A percentile compares a stretch with the other conserved stretches of the same genome.
phyloP scores from a whole-genome alignment of 148 eudicot genomes.

The Fagopyrum esculentum region DNA sequence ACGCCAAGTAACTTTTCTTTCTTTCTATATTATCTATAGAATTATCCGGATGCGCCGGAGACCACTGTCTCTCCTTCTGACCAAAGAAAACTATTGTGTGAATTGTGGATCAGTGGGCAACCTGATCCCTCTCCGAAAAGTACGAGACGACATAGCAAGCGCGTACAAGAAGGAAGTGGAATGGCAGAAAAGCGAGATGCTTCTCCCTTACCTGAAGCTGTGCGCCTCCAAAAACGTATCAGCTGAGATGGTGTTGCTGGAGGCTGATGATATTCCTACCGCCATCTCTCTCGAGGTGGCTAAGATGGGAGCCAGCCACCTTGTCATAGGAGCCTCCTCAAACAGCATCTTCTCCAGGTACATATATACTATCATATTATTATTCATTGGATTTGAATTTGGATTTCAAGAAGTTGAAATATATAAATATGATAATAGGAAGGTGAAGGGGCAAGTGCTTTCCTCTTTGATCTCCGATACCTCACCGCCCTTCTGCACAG shows the following conservation, averaged over 20 bases:
- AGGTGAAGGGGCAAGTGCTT: conserved; percentile 38
- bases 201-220: conserved; percentile 49
- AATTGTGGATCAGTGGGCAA: conserved; percentile 52
- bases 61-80: no score
- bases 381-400: background rate
- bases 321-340: conserved; percentile 80
- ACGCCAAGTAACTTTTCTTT: conserved; percentile 59
- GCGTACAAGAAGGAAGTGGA: conserved; percentile 67
- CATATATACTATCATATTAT: background rate
- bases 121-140: conserved; percentile 55
- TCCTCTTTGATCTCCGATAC: conserved; percentile 57
- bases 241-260: conserved; percentile 58
- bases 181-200: conserved; percentile 64
- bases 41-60: no score
- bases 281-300: conserved; percentile 46
- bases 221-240: conserved; percentile 41
- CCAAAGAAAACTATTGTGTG: background rate
- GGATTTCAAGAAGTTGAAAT: no score
- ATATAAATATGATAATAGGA: conserved; percentile 18
- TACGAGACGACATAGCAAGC: conserved; percentile 62
- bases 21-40: no score
- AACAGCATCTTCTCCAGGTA: conserved; percentile 77
- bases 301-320: conserved; percentile 33
- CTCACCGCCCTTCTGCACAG: conserved; percentile 65
- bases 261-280: conserved; percentile 54